phyloP scores from a whole-genome alignment of 345 rosid genomes.

The Syzygium oleosum region DNA sequence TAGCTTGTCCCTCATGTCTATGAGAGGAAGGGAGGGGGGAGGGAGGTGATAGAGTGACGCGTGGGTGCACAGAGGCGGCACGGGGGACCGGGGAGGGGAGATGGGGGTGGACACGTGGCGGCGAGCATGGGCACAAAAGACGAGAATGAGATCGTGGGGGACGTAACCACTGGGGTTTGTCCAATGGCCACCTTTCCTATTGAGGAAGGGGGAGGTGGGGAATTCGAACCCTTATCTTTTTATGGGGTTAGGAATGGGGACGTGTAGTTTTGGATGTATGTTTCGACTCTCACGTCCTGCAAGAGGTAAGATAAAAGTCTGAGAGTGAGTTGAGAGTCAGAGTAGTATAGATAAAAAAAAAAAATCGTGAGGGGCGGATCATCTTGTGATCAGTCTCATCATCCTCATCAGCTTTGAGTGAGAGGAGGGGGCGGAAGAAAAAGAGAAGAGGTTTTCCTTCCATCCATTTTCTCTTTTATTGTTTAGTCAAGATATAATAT shows the following conservation, averaged over 20 bases:
- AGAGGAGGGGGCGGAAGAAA: background rate
- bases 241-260: fast-evolving
- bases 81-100: background rate
- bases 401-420: background rate
- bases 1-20: background rate
- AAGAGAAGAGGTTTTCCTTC: background rate
- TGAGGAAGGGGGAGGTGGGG: fast-evolving
- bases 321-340: too few relatives aligned
- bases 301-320: too few relatives aligned
- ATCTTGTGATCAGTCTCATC: background rate
- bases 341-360: too few relatives aligned
- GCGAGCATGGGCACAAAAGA: too few relatives aligned
- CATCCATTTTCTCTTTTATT: background rate
- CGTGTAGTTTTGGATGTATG: too few relatives aligned
- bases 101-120: background rate
- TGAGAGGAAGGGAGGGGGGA: background rate
- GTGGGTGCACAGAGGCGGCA: background rate
- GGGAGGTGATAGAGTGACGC: background rate
- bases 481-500: background rate
- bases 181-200: too few relatives aligned
- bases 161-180: too few relatives aligned
- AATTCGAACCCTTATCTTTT: fast-evolving
- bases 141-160: background rate
- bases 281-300: too few relatives aligned
- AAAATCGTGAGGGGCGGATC: too few relatives aligned